Conservation (phyloP, 805 yeast species). For the Ogataea parapolymorpha region DNA sequence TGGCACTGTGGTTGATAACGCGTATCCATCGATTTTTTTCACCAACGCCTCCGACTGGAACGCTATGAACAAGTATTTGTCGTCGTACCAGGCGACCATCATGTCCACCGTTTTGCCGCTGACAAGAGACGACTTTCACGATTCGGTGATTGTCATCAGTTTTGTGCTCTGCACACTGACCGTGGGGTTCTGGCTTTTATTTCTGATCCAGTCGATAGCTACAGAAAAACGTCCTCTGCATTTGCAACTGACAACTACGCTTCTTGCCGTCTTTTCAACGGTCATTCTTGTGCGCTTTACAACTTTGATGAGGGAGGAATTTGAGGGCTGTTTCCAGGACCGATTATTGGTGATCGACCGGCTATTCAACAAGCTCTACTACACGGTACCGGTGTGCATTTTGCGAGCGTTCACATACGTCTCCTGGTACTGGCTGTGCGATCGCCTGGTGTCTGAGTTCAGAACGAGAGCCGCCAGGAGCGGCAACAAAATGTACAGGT, state of each 20-base stretch:
- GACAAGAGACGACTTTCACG: slow-evolving; percentile 34
- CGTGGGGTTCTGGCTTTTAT: slow-evolving; percentile 68
- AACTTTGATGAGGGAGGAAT: slow-evolving; percentile 46
- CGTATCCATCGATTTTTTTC: neutral
- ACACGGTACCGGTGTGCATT: slow-evolving; percentile 39
- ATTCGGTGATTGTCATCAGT: slow-evolving; percentile 41
- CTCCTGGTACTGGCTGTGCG: slow-evolving; percentile 40
- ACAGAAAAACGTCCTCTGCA: slow-evolving; percentile 56
- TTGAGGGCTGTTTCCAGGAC: slow-evolving; percentile 51
- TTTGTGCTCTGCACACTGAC: slow-evolving; percentile 55
- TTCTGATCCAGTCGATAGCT: slow-evolving; percentile 51
- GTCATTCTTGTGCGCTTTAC: slow-evolving; percentile 47
- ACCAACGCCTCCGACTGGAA: slow-evolving; percentile 1
- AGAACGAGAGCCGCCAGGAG: slow-evolving; percentile 6
- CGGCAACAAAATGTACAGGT: slow-evolving; percentile 5
- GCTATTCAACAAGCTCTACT: slow-evolving; percentile 37
- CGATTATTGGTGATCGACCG: slow-evolving; percentile 37
- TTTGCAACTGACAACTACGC: slow-evolving; percentile 55
- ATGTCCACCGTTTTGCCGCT: slow-evolving; percentile 36
- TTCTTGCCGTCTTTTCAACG: slow-evolving; percentile 53
- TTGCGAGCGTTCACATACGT: slow-evolving; percentile 43
- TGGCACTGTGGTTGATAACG: neutral
- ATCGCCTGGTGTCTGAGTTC: slow-evolving; percentile 10
- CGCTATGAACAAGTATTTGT: neutral
- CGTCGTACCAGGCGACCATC: slow-evolving; percentile 3